These are phyloP conservation scores for Paraphaeosphaeria sporulosa DNA, from an alignment of 2,329 filamentous ascomycete genomes.

Conservation along the genomic window DNA sequence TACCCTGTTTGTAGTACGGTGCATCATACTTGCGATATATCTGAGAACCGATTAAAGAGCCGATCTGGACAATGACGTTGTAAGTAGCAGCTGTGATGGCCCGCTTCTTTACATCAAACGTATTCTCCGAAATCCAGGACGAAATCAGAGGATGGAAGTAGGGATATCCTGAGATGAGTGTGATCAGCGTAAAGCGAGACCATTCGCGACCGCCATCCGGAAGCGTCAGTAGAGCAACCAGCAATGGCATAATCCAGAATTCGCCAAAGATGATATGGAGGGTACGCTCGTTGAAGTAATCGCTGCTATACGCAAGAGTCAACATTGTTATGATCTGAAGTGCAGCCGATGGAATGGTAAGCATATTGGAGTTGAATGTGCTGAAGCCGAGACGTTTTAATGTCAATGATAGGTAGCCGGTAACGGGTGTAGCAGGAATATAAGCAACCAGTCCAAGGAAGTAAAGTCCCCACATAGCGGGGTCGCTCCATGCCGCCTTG, in stretches of 20 bases:
- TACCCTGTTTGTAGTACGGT: constrained; percentile 62
- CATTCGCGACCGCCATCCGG: constrained; percentile 46
- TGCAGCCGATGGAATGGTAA: constrained; percentile 53
- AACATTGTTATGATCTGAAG: constrained; percentile 61
- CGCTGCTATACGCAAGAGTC: constrained; percentile 51
- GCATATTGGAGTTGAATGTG: constrained; percentile 53
- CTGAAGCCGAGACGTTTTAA: constrained; percentile 50
- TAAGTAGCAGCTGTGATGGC: constrained; percentile 71
- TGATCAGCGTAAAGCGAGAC: constrained; percentile 49
- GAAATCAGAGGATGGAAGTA: constrained; percentile 66
- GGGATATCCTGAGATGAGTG: constrained; percentile 50
- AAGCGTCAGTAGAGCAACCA: constrained; percentile 48
- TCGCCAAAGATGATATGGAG: constrained; percentile 55
- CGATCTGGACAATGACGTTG: constrained; percentile 58
- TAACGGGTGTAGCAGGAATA: constrained; percentile 48
- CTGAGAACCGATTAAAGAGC: constrained; percentile 47
- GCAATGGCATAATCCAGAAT: constrained; percentile 51
- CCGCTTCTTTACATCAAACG: constrained; percentile 67
- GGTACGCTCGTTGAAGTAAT: constrained; percentile 61
- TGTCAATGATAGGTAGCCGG: constrained; percentile 50
- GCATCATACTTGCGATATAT: constrained; percentile 64
- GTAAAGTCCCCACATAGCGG: constrained; percentile 65
- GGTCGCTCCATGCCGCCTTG: constrained; percentile 60
- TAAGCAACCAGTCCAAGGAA: constrained; percentile 54
- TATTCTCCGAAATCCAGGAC: constrained; percentile 68